Conservation (phyloP, 768 basidiomycete species). For the Mycena chlorophos region DNA sequence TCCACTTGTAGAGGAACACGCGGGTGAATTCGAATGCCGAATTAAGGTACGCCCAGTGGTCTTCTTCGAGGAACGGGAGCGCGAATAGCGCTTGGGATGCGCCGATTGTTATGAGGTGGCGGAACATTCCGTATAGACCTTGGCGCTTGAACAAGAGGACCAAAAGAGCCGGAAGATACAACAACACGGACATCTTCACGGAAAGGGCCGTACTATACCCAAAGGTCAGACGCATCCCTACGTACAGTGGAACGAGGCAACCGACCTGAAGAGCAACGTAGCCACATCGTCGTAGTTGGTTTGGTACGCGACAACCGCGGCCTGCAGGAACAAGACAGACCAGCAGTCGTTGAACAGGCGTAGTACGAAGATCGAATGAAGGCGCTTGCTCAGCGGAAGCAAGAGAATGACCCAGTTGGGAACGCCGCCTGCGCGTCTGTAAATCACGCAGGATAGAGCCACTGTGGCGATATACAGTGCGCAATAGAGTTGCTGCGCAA, state of each 20-base stretch:
- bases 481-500: slow-evolving; percentile 80
- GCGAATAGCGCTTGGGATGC: slow-evolving; percentile 64
- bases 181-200: slow-evolving; percentile 66
- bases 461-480: slow-evolving; percentile 71
- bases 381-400: slow-evolving; percentile 84
- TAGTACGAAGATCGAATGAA: slow-evolving; percentile 91
- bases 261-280: slow-evolving; percentile 73
- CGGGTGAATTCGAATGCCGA: slow-evolving; percentile 87
- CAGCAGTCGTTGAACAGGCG: slow-evolving; percentile 96
- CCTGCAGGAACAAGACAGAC: slow-evolving; percentile 66
- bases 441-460: slow-evolving; percentile 65
- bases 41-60: slow-evolving; percentile 63
- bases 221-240: not conserved
- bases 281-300: slow-evolving; percentile 59
- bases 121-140: slow-evolving; percentile 55
- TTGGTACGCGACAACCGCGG: slow-evolving; percentile 67
- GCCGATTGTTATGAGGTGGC: slow-evolving; percentile 49
- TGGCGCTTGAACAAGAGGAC: slow-evolving; percentile 77
- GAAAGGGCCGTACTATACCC: not conserved
- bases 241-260: slow-evolving; percentile 7
- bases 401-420: slow-evolving; percentile 75
- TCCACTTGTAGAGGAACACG: slow-evolving; percentile 93
- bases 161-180: slow-evolving; percentile 87
- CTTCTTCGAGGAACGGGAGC: slow-evolving; percentile 63
- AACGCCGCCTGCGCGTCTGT: slow-evolving; percentile 55